Conservation (phyloP, 768 basidiomycete genomes). For the Leccinum broughii region DNA sequence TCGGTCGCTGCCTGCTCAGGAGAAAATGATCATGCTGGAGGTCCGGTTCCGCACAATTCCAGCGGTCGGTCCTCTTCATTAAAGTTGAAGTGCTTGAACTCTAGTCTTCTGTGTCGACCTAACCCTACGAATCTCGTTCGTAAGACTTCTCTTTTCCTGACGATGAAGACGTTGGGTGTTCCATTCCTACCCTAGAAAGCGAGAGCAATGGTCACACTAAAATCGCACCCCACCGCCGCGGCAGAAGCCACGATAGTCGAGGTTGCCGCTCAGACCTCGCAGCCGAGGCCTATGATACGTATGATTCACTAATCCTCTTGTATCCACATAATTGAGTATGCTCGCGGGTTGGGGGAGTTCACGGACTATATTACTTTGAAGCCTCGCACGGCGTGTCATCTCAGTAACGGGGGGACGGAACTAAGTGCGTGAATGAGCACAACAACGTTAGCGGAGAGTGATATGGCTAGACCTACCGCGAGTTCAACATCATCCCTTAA, state of each 20-base stretch:
- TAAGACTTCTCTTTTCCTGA: conserved; percentile 44
- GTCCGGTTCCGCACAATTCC: conserved; percentile 25
- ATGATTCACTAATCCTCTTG: conserved; percentile 27
- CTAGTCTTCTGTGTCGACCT: conserved; percentile 53
- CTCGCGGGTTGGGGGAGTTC: conserved; percentile 32
- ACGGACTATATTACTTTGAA: conserved; percentile 22
- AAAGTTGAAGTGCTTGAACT: conserved; percentile 38
- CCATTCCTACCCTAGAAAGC: conserved; percentile 43
- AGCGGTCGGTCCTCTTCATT: conserved; percentile 23
- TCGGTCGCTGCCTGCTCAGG: too few relatives aligned
- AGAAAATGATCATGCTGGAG: too few relatives aligned
- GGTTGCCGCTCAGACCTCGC: conserved; percentile 22
- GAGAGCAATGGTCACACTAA: conserved; percentile 49
- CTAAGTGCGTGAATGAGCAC: conserved; percentile 41
- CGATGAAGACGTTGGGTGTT: conserved; percentile 30
- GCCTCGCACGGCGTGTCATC: conserved; percentile 45
- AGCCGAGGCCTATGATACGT: conserved; percentile 30
- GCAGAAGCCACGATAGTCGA: conserved; percentile 26
- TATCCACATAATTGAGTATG: conserved; percentile 27
- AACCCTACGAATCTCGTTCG: conserved; percentile 61
- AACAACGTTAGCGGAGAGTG: conserved; percentile 16
- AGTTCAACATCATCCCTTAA: conserved; percentile 96
- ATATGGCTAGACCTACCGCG: conserved; percentile 59
- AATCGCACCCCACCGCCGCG: conserved; percentile 41
- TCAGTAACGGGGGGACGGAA: conserved; percentile 47